Conservation (phyloP, 2,329 filamentous ascomycete species). For the Aphanoascus verrucosus region DNA sequence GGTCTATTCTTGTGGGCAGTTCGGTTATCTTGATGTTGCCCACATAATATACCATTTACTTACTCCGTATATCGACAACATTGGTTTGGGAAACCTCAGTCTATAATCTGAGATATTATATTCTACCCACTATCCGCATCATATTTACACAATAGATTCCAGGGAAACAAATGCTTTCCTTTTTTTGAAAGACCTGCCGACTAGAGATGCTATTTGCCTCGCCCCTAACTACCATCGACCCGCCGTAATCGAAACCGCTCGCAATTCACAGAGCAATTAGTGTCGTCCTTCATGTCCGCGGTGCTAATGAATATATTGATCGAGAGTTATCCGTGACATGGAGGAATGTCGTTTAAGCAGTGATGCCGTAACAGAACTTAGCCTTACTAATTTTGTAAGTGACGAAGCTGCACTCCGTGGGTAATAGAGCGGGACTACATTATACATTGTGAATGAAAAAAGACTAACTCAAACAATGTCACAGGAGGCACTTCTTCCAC, state of each 20-base stretch:
- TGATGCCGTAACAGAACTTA: too few relatives aligned
- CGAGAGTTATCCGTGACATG: constrained; percentile 18
- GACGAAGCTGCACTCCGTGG: background rate
- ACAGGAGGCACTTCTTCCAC: background rate
- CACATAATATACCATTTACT: constrained; percentile 18
- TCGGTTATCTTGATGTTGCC: constrained; percentile 16
- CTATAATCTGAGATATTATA: constrained; percentile 9
- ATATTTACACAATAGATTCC: constrained; percentile 15
- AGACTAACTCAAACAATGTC: background rate
- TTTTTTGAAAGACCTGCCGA: constrained; percentile 10
- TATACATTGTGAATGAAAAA: background rate
- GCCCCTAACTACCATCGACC: constrained; percentile 23
- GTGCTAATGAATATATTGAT: constrained; percentile 19
- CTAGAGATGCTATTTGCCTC: constrained; percentile 17
- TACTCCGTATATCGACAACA: constrained; percentile 12
- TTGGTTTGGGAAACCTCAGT: constrained; percentile 10
- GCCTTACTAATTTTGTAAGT: background rate
- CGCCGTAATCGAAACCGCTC: constrained; percentile 18
- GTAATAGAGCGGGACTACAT: background rate
- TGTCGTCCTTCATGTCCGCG: constrained; percentile 19
- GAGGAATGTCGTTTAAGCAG: constrained; percentile 16
- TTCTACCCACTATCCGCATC: background rate
- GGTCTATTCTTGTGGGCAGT: constrained; percentile 5
- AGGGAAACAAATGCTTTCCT: background rate
- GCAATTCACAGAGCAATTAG: constrained; percentile 17